Conservation (phyloP, 2,329 filamentous ascomycete species). For the Fusarium decemcellulare region DNA sequence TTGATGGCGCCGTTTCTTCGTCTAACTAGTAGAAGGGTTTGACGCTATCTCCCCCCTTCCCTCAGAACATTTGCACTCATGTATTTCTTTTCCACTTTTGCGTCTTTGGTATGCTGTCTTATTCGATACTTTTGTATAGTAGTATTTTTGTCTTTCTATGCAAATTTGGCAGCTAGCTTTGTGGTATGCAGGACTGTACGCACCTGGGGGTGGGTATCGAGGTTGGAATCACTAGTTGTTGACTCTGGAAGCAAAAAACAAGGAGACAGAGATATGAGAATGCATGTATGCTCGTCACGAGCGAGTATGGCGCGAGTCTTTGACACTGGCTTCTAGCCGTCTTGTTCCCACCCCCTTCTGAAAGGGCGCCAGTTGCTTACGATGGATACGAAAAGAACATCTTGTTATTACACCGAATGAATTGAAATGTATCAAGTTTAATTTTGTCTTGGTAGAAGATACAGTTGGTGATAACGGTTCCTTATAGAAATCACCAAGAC, state of each 20-base stretch:
- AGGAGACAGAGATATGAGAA: background rate
- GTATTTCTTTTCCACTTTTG: conserved; percentile 5
- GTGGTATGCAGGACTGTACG: conserved; percentile 19
- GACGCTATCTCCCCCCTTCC: conserved; percentile 19
- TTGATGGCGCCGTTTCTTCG: conserved; percentile 54
- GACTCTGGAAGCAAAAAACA: background rate
- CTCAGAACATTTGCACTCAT: conserved; percentile 5
- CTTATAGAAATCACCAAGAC: too few relatives aligned
- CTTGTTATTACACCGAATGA: conserved; percentile 14
- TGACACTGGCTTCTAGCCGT: background rate
- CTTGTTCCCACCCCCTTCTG: conserved; percentile 2
- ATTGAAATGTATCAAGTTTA: conserved; percentile 8
- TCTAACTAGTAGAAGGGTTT: conserved; percentile 33
- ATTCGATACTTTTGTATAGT: conserved; percentile 6
- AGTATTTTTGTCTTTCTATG: background rate
- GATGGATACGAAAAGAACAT: conserved; percentile 14
- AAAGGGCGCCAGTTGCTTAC: background rate
- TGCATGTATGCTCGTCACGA: too few relatives aligned
- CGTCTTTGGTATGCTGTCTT: conserved; percentile 13
- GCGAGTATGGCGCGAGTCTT: background rate
- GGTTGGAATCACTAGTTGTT: background rate
- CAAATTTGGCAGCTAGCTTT: conserved; percentile 1
- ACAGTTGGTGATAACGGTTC: too few relatives aligned
- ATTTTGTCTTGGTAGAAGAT: too few relatives aligned
- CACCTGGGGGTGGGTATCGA: conserved; percentile 7